Percentiles rank a stretch among this genome's conserved stretches.
These are phyloP conservation scores for Ophiorrhiza pumila DNA, from an alignment of 257 asterid species.

Conservation along the genomic window DNA sequence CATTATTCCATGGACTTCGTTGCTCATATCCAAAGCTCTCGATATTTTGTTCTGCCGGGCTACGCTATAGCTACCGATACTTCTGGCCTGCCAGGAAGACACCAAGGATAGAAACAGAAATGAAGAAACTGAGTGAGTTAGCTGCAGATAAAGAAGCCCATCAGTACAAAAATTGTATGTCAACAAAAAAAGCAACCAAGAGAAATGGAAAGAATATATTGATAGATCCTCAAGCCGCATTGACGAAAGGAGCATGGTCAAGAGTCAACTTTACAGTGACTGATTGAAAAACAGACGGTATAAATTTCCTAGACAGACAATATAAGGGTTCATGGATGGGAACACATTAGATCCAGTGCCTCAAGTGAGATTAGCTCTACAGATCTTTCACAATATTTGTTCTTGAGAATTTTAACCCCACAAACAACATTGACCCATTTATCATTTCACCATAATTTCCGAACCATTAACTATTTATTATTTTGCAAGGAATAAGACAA, in stretches of 20 bases:
- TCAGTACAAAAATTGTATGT: background rate
- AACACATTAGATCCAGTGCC: background rate
- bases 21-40: background rate
- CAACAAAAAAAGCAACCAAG: background rate
- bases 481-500: background rate
- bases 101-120: background rate
- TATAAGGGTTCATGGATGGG: too few species aligned
- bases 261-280: background rate
- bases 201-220: background rate
- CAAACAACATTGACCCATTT: background rate
- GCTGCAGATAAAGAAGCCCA: background rate
- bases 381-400: background rate
- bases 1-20: background rate
- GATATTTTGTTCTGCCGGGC: background rate
- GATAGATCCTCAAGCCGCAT: background rate
- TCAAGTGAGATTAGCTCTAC: background rate
- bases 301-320: background rate
- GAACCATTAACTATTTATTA: too few species aligned
- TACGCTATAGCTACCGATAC: background rate
- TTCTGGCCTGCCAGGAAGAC: background rate
- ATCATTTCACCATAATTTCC: background rate
- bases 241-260: background rate
- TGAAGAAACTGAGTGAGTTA: background rate
- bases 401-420: background rate
- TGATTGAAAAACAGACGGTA: background rate